Percentiles rank a stretch among this genome's conserved stretches.
Conservation (phyloP, 352 stramenopile species). For the Pythium rishiriense region DNA sequence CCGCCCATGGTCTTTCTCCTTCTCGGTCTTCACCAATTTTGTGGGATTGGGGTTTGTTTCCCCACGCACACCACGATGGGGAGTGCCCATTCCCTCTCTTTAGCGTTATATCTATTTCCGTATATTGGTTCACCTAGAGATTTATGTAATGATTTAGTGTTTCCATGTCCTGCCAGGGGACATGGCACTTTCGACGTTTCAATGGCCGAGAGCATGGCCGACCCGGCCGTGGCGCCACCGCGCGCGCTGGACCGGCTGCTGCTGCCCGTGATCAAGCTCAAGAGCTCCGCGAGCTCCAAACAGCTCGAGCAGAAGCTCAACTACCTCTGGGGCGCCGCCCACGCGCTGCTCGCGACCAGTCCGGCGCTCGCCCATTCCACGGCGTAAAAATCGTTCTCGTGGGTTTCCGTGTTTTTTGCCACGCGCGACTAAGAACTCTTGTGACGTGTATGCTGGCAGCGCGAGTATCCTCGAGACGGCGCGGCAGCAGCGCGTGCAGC, state of each 20-base stretch:
- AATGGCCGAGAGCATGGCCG: no score
- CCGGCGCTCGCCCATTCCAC: constrained; percentile 51
- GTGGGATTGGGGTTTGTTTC: no score
- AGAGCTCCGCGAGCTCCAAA: constrained; percentile 36
- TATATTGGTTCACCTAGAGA: no score
- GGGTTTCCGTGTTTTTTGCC: neutral
- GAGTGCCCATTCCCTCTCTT: no score
- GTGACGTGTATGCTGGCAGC: constrained; percentile 23
- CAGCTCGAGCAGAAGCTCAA: constrained; percentile 68
- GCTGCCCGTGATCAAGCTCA: constrained; percentile 46
- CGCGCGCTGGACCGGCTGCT: constrained; percentile 25
- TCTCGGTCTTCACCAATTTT: no score
- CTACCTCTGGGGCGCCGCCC: constrained; percentile 68
- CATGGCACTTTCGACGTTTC: no score
- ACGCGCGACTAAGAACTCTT: neutral
- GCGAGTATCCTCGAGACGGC: constrained; percentile 55
- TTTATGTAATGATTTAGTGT: no score
- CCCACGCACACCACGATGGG: no score
- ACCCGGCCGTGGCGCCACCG: no score
- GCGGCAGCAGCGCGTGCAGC: constrained; percentile 30
- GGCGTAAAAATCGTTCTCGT: constrained; percentile 31
- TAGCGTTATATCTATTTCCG: no score
- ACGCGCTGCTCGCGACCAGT: constrained; percentile 42
- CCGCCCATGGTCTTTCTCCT: constrained; percentile 11
- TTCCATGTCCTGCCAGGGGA: no score